phyloP scores from a whole-genome alignment of 2,329 filamentous ascomycete species.

The Helminthosporium solani region DNA sequence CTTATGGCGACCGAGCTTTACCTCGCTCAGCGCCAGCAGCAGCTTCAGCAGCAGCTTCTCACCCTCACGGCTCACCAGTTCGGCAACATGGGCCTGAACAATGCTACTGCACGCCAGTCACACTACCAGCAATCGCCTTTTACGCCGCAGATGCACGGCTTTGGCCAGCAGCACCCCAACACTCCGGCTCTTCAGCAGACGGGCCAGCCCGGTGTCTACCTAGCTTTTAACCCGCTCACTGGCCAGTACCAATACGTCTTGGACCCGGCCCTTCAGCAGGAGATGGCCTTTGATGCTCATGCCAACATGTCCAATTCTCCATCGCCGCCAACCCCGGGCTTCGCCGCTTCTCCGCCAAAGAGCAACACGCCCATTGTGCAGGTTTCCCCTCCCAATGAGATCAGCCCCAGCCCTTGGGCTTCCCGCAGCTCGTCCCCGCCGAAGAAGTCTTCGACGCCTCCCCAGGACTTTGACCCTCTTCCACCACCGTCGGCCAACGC shows the following conservation, averaged over 20 bases:
- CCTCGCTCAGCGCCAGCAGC: slow-evolving; percentile 90
- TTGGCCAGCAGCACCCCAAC: slow-evolving; percentile 67
- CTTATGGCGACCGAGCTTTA: slow-evolving; percentile 89
- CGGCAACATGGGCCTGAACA: slow-evolving; percentile 65
- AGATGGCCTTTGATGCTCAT: slow-evolving; percentile 22
- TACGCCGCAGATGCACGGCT: slow-evolving; percentile 58
- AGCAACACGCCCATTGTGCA: slow-evolving; percentile 62
- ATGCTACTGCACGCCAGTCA: slow-evolving; percentile 39
- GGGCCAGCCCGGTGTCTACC: slow-evolving; percentile 73
- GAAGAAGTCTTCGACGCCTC: slow-evolving; percentile 66
- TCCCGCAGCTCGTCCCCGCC: slow-evolving; percentile 65
- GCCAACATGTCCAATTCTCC: slow-evolving; percentile 50
- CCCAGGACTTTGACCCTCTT: slow-evolving; percentile 69
- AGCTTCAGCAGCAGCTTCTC: slow-evolving; percentile 88
- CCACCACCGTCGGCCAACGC: slow-evolving; percentile 87
- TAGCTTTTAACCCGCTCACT: slow-evolving; percentile 81
- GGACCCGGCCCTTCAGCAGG: slow-evolving; percentile 62
- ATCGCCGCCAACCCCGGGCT: slow-evolving; percentile 48
- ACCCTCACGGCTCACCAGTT: slow-evolving; percentile 64
- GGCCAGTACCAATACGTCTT: slow-evolving; percentile 81
- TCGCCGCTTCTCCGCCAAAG: slow-evolving; percentile 40
- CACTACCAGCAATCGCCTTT: slow-evolving; percentile 55
- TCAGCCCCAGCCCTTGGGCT: slow-evolving; percentile 53
- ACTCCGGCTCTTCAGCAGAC: slow-evolving; percentile 66
- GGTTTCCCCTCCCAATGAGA: slow-evolving; percentile 73